Evolutionary conservation across 2,329 filamentous ascomycete species (phyloP).

Genomic region (Talaromyces sp.): DNA sequence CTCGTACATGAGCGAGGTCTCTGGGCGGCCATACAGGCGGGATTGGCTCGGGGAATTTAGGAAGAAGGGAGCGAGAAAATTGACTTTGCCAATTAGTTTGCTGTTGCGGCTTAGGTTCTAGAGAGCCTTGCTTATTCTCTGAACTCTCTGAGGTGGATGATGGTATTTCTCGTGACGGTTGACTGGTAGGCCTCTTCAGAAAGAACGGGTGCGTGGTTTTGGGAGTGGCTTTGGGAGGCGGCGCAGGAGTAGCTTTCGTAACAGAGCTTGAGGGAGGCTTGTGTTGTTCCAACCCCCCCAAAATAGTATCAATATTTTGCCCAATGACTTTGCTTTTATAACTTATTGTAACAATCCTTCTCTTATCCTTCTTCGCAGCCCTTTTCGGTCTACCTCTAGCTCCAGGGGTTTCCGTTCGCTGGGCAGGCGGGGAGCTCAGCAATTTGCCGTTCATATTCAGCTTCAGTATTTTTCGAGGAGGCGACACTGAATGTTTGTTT

Average conservation of each 20-base stretch:
- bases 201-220: slow-evolving; percentile 68
- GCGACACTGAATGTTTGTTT: slow-evolving; percentile 28
- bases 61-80: slow-evolving; percentile 17
- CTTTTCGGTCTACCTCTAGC: slow-evolving; percentile 16
- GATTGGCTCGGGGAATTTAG: slow-evolving; percentile 27
- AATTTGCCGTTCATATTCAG: slow-evolving; percentile 42
- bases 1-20: slow-evolving; percentile 49
- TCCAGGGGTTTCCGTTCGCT: slow-evolving; percentile 12
- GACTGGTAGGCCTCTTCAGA: slow-evolving; percentile 47
- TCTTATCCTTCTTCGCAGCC: slow-evolving; percentile 28
- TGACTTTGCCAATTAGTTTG: not conserved
- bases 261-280: slow-evolving; percentile 16
- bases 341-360: slow-evolving; percentile 49
- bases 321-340: slow-evolving; percentile 59
- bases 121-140: not conserved
- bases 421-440: slow-evolving; percentile 31
- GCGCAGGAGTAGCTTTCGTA: slow-evolving; percentile 17
- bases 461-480: slow-evolving; percentile 49
- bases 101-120: not conserved
- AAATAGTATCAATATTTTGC: slow-evolving; percentile 59
- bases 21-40: slow-evolving; percentile 37
- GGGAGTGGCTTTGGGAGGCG: slow-evolving; percentile 43
- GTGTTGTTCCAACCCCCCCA: slow-evolving; percentile 39
- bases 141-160: not conserved
- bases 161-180: not conserved